These are phyloP conservation scores for Mycosarcoma maydis DNA, from an alignment of 1,284 basidiomycete genomes.

Conservation along the genomic window DNA sequence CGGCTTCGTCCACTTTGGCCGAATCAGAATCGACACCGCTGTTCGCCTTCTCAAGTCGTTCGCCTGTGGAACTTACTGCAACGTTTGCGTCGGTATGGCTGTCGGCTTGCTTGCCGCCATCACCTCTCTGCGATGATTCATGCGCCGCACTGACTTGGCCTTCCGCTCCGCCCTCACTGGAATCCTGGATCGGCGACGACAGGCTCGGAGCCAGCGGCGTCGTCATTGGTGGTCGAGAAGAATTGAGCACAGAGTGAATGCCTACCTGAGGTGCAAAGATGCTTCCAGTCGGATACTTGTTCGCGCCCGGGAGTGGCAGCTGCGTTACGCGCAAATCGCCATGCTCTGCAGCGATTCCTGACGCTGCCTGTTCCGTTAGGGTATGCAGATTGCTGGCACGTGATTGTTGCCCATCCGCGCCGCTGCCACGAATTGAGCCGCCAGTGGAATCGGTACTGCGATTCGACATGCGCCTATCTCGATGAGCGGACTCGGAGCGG, in stretches of 20 bases:
- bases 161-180: not conserved
- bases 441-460: conserved; percentile 19
- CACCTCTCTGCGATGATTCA: not conserved
- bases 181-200: conserved; percentile 4
- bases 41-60: not conserved
- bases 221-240: conserved; percentile 39
- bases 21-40: not conserved
- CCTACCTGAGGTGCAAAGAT: conserved; percentile 59
- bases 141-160: not conserved
- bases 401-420: not conserved
- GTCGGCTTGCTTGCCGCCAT: not conserved
- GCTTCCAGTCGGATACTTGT: conserved; percentile 44
- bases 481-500: conserved; percentile 1
- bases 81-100: not conserved
- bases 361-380: conserved; percentile 3
- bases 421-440: not conserved
- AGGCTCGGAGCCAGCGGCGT: conserved; percentile 39
- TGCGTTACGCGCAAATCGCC: conserved; percentile 1
- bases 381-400: conserved; percentile 3
- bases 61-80: not conserved
- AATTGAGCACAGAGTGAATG: conserved; percentile 49
- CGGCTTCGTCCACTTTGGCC: too few relatives aligned
- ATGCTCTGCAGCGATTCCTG: not conserved
- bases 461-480: conserved; percentile 18
- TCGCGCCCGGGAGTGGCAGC: conserved; percentile 9